Base-by-base conservation (phyloP, 1,139 yeast species). In the Pichia sp. region DNA sequence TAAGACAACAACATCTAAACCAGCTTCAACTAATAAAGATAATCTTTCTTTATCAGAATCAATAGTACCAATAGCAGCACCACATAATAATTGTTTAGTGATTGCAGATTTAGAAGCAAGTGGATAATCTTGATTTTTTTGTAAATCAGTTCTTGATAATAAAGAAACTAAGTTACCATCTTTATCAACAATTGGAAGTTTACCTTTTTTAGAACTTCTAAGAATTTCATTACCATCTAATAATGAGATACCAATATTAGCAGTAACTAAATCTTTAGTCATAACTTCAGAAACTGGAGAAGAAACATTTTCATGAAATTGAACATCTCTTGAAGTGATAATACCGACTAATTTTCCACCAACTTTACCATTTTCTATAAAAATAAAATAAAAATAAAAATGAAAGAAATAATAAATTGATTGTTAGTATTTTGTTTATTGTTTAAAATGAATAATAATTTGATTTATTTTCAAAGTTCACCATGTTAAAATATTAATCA, bases 51-150 rank as follows among this genome's bases (percentile, higher is more conserved):
- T 85, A 71, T 92, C 98, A 59, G 87, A 83, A 40, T 79, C 84
- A 53, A 95, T 75, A 53, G 98, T 92, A 69, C 98, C 98, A 64
- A 92, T 80, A 52, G 98, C 95, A 58, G 98, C 99, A 76, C 98
- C 98, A 78, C 96, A 87, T 62, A 94, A 78, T 66, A 92, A 78
- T 73, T 92, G 99, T 76, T 92, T 92, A 48, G 97, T 87, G 59
- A 82, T 76, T 62, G 80, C 83, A 37, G 96, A 85, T 74, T 92
- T 92, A 54, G 97, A 89, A 50, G 98, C 97, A 56, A 82, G 74
- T 59, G 99, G 99, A 73, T 77, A 92, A 65, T 79, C 77, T 73
- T 85, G 85, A 72, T 94, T 92, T 78, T 92, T 92, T 76, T 87
- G 95, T 73, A 92, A 80, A 71, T 92, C 98, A 50, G 97, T 89